Evolutionary conservation across 768 basidiomycete genomes (phyloP).

Genomic region (Basidioascus undulatus): DNA sequence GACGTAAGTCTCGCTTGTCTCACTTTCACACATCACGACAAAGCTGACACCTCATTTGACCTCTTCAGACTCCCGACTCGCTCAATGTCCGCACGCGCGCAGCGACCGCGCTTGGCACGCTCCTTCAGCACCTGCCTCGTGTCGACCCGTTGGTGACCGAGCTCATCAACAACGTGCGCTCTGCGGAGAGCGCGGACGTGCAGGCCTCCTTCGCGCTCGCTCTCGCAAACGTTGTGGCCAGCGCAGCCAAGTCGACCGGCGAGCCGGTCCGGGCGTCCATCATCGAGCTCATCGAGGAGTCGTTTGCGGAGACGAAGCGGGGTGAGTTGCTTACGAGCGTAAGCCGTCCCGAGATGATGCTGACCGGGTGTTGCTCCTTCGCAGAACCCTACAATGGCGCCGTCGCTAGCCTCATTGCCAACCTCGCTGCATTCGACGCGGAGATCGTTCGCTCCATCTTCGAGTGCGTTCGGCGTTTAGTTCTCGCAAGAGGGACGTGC

Average conservation of each 20-base stretch:
- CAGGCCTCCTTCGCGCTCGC: constrained; percentile 52
- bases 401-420: constrained; percentile 34
- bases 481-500: no score
- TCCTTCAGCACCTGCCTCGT: constrained; percentile 75
- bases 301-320: constrained; percentile 46
- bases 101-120: constrained; percentile 55
- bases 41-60: no score
- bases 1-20: no score
- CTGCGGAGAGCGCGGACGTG: constrained; percentile 42
- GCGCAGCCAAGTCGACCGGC: constrained; percentile 47
- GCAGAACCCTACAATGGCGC: constrained; percentile 47
- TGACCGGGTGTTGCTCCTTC: neutral
- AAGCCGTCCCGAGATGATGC: neutral
- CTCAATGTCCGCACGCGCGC: constrained; percentile 69
- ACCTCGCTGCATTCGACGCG: constrained; percentile 32
- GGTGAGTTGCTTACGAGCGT: constrained; percentile 22
- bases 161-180: constrained; percentile 27
- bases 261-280: constrained; percentile 48
- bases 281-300: constrained; percentile 48
- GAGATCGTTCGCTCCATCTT: constrained; percentile 41
- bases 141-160: constrained; percentile 91
- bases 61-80: constrained; percentile 40
- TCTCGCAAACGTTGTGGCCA: constrained; percentile 44
- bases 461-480: constrained; percentile 25
- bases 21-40: no score